phyloP scores from a whole-genome alignment of 176 grass and related monocot species.

The Zea luxurians region DNA sequence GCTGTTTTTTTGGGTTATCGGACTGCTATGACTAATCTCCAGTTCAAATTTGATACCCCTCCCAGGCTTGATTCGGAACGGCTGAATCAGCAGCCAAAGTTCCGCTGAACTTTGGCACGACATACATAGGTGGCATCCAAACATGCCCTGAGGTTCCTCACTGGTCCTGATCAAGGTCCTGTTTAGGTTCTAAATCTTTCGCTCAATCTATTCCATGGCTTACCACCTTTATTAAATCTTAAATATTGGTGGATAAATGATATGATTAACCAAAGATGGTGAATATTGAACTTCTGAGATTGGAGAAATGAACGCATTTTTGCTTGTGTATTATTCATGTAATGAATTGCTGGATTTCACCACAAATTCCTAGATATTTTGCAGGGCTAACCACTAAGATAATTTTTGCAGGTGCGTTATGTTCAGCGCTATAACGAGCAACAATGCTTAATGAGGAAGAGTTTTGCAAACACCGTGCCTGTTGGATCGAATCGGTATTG shows the following conservation, averaged over 20 bases:
- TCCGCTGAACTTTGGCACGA: background rate
- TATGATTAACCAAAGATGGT: conserved; percentile 7
- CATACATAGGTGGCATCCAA: background rate
- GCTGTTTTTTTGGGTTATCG: background rate
- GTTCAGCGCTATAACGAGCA: conserved; percentile 61
- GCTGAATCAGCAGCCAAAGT: background rate
- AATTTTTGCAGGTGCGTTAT: conserved; percentile 60
- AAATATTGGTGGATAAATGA: conserved; percentile 17
- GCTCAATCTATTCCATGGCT: background rate
- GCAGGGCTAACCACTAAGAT: conserved; percentile 21
- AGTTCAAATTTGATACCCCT: background rate
- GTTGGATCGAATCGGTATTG: background rate
- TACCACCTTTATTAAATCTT: conserved; percentile 18
- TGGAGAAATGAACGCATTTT: background rate
- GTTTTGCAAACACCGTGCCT: conserved; percentile 28
- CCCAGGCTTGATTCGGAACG: background rate
- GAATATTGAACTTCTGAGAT: background rate
- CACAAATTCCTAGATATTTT: background rate
- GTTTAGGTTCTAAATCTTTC: conserved; percentile 23
- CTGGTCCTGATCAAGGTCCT: background rate
- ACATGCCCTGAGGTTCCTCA: background rate
- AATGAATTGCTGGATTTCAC: conserved; percentile 14
- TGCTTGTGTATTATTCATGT: conserved; percentile 6
- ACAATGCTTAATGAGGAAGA: background rate
- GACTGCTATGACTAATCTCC: background rate